Evolutionary conservation across 352 stramenopile species (phyloP), one percentile per base, ranked within the genome.

Genomic region (Heterotrichella gracilis): DNA sequence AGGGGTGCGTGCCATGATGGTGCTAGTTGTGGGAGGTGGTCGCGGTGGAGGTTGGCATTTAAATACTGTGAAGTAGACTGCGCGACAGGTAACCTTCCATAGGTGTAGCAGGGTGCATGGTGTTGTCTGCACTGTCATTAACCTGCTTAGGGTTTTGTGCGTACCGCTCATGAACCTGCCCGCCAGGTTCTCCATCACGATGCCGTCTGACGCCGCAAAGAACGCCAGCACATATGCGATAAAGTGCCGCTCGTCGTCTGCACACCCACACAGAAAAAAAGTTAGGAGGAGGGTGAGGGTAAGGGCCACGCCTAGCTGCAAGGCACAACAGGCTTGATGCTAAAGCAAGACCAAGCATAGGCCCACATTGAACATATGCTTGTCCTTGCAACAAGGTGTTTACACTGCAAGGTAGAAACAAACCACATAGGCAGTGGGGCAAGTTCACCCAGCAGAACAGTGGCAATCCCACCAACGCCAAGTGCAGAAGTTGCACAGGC

Each of bases 141-240:
- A n/a, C n/a, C n/a, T n/a, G n/a, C n/a, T n/a, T n/a, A n/a, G n/a
- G n/a, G n/a, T n/a, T n/a, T n/a, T n/a, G n/a, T n/a, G n/a, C n/a
- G n/a, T n/a, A n/a, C n/a, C n/a, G n/a, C 85, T 96, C 73, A 81
- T 89, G 73, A 98, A 98, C 80, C 97, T 97, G 77, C 91, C 88
- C 22, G 88, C 87, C 41, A 97, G 78, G 79, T 98, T 98, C 76
- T 97, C 90, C 76, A 96, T 96, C 69, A 98, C 90, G 75, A 98
- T 98, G 70, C 92, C 92, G 77, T 98, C 92, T 21, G 80, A 92
- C 9, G 90, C 90, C 2, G 92, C 92, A 72, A 98, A 98, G 80
- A 98, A 98, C 64, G 90, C 90, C 4, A 97, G 80, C 68, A 97
- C 85, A 75, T 95, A 84, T 76, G 86, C 94, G 73, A 97, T 90